Conservation (phyloP, 2,329 filamentous ascomycete genomes). For the Arthrobotrys sinensis region DNA sequence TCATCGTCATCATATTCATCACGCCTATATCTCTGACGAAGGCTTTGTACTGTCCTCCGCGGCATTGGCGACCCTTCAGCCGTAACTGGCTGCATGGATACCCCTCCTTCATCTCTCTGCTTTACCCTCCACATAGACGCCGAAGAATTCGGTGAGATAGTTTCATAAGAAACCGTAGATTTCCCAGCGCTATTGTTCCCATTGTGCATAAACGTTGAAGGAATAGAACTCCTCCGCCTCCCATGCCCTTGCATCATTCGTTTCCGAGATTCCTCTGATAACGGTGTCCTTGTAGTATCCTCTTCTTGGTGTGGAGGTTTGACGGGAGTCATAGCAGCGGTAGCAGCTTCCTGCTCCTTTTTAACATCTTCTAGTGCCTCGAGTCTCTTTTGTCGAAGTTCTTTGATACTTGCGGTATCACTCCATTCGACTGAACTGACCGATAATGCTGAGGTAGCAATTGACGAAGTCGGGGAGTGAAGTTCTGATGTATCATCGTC, state of each 20-base stretch:
- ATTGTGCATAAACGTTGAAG: constrained; percentile 57
- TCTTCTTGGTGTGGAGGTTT: constrained; percentile 8
- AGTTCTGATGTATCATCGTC: constrained; percentile 41
- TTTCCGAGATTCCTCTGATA: constrained; percentile 14
- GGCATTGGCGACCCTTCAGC: constrained; percentile 40
- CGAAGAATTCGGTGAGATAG: constrained; percentile 57
- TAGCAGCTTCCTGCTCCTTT: constrained; percentile 28
- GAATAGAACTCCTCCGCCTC: constrained; percentile 49
- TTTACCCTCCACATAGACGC: constrained; percentile 47
- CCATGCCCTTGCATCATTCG: constrained; percentile 25
- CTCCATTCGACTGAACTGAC: constrained; percentile 58
- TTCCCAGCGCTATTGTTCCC: constrained; percentile 7
- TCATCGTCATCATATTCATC: constrained; percentile 30
- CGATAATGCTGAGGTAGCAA: constrained; percentile 56
- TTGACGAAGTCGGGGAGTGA: constrained; percentile 38
- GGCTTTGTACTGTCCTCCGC: neutral
- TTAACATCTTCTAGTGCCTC: constrained; percentile 50
- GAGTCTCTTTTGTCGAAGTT: constrained; percentile 41
- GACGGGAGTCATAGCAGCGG: neutral
- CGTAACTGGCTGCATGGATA: neutral
- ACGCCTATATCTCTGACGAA: neutral
- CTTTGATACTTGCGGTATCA: constrained; percentile 51
- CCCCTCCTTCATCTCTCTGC: constrained; percentile 17
- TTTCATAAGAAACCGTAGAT: constrained; percentile 50
- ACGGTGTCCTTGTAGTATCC: constrained; percentile 1